These are phyloP conservation scores for Trametes gibbosa DNA, from an alignment of 768 basidiomycete genomes.

Conservation along the genomic window DNA sequence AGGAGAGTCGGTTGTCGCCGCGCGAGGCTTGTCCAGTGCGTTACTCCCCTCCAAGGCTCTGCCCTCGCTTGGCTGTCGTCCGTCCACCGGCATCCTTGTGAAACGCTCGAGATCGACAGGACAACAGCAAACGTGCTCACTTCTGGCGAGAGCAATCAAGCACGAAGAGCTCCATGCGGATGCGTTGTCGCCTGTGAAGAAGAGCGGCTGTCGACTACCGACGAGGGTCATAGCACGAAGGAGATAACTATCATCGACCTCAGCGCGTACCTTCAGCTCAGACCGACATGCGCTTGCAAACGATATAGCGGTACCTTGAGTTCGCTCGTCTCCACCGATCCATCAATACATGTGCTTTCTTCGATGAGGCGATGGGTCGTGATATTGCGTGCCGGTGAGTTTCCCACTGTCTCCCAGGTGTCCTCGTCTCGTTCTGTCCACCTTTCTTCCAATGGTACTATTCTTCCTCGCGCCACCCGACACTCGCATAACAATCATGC, in stretches of 20 bases:
- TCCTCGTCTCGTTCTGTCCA: no score
- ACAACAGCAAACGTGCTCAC: neutral
- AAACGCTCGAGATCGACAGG: neutral
- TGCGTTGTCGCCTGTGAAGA: neutral
- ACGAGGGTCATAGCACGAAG: neutral
- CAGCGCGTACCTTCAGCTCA: neutral
- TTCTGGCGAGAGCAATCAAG: neutral
- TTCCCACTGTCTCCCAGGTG: neutral
- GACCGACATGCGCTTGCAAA: neutral
- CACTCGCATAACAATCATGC: neutral
- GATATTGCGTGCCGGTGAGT: slow-evolving; percentile 1
- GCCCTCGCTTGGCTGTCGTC: neutral
- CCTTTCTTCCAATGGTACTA: no score
- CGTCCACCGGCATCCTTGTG: neutral
- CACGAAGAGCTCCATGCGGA: neutral
- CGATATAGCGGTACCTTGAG: neutral
- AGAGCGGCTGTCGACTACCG: neutral
- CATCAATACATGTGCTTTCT: neutral
- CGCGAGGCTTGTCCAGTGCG: neutral
- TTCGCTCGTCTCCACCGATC: neutral
- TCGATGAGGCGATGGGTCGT: neutral
- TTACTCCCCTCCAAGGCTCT: neutral
- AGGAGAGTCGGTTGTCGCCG: neutral
- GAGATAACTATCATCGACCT: no score
- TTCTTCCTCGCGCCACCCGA: neutral